These are phyloP conservation scores for Tagetes patula DNA, from an alignment of 129 eudicot genomes.

Conservation along the genomic window DNA sequence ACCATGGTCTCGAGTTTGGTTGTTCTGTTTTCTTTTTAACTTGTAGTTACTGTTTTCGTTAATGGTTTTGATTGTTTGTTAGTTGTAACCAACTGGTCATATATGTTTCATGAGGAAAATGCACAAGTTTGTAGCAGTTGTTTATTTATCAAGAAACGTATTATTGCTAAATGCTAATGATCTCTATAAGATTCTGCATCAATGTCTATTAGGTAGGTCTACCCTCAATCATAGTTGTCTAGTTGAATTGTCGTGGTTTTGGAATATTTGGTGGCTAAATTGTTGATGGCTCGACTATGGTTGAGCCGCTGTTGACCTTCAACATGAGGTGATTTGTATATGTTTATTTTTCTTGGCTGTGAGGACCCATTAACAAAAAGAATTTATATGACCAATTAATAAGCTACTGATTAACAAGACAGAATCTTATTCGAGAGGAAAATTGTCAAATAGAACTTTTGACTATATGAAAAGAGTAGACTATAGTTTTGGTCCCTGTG, in stretches of 20 bases:
- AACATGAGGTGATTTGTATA: too few species aligned
- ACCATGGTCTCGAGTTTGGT: conserved; percentile 2
- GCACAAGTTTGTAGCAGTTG: conserved; percentile 3
- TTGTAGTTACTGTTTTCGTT: not conserved
- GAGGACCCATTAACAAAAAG: too few species aligned
- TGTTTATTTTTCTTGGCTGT: too few species aligned
- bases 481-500: too few species aligned
- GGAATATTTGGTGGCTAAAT: not conserved
- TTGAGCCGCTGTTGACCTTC: not conserved
- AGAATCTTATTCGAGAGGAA: too few species aligned
- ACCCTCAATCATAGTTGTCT: not conserved
- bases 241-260: not conserved
- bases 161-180: conserved; percentile 3
- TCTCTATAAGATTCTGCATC: not conserved
- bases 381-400: too few species aligned
- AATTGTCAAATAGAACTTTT: too few species aligned
- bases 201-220: not conserved
- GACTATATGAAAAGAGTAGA: too few species aligned
- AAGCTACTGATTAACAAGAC: too few species aligned
- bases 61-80: conserved; percentile 14
- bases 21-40: conserved; percentile 11
- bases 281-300: not conserved
- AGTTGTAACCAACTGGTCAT: conserved; percentile 21
- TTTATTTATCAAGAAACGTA: not conserved
- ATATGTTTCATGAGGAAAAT: too few species aligned